Evolutionary conservation across 768 basidiomycete species (phyloP).

Genomic region (Suillus paluster): DNA sequence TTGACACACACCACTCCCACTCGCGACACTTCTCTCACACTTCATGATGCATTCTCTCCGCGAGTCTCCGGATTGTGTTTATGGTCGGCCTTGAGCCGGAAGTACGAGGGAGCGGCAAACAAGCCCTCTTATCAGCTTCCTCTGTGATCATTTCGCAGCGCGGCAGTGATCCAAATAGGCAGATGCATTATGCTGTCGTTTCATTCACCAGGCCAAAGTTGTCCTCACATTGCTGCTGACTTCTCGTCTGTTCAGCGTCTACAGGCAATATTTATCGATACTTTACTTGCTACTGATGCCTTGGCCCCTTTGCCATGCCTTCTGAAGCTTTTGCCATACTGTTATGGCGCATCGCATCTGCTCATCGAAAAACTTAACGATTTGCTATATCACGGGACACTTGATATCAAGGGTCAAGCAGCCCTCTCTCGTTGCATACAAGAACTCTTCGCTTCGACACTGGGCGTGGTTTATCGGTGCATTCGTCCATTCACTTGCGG

Average conservation of each 20-base stretch:
- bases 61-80: neutral
- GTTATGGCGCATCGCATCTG: neutral
- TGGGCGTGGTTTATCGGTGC: constrained; percentile 7
- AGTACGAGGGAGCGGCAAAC: constrained; percentile 12
- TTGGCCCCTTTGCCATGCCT: neutral
- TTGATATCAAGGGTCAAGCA: constrained; percentile 1
- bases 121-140: constrained; percentile 12
- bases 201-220: constrained; percentile 6
- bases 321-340: constrained; percentile 1
- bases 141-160: constrained; percentile 13
- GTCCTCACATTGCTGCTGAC: neutral
- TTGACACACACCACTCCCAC: neutral
- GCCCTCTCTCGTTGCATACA: constrained; percentile 1
- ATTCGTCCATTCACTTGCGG: constrained; percentile 3
- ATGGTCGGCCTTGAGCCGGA: constrained; percentile 8
- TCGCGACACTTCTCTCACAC: neutral
- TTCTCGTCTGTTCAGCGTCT: neutral
- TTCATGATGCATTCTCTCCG: neutral
- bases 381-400: neutral
- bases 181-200: constrained; percentile 8
- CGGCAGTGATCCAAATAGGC: constrained; percentile 10
- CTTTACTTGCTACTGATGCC: neutral
- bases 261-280: neutral
- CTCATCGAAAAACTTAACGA: neutral
- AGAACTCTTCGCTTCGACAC: neutral